Conservation (phyloP, 306 rosid species). For the Pueraria montana region DNA sequence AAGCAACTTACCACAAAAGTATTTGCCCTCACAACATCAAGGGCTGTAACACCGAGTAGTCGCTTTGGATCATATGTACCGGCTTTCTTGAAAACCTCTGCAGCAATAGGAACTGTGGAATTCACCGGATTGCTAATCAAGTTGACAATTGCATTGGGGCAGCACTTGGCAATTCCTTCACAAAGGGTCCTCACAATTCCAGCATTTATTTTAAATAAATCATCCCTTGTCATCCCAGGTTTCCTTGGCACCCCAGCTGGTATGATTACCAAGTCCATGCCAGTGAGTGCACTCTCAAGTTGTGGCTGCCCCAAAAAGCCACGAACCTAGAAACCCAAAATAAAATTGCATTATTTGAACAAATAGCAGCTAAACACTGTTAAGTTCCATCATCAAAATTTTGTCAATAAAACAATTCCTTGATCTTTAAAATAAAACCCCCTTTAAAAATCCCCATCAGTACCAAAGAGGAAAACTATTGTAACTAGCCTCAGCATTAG, state of each 20-base stretch:
- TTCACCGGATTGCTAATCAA: constrained; percentile 98
- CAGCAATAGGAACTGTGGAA: constrained; percentile 94
- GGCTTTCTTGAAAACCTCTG: constrained; percentile 95
- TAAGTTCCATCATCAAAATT: not conserved
- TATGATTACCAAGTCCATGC: constrained; percentile 87
- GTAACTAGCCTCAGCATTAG: constrained; percentile 4
- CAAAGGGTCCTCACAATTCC: constrained; percentile 91
- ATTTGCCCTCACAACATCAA: constrained; percentile 94
- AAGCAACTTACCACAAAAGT: constrained; percentile 82
- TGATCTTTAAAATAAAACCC: constrained; percentile 10
- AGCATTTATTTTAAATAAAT: constrained; percentile 91
- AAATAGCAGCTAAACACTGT: constrained; percentile 24
- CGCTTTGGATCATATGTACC: constrained; percentile 92
- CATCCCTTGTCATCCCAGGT: constrained; percentile 99
- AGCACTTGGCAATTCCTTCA: constrained; percentile 84
- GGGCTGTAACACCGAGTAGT: constrained; percentile 92
- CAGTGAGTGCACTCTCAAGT: constrained; percentile 89
- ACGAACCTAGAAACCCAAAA: constrained; percentile 69
- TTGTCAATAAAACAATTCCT: constrained; percentile 13
- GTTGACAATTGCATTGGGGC: constrained; percentile 92
- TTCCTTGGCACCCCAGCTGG: constrained; percentile 97
- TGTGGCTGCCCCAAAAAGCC: constrained; percentile 88
- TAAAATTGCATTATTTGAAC: constrained; percentile 2
- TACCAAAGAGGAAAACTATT: not conserved
- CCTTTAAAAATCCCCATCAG: not conserved